Percentiles rank a stretch among this genome's conserved stretches.
These are phyloP conservation scores for Leccinum olivaceopallidum DNA, from an alignment of 768 basidiomycete genomes.

Conservation along the genomic window DNA sequence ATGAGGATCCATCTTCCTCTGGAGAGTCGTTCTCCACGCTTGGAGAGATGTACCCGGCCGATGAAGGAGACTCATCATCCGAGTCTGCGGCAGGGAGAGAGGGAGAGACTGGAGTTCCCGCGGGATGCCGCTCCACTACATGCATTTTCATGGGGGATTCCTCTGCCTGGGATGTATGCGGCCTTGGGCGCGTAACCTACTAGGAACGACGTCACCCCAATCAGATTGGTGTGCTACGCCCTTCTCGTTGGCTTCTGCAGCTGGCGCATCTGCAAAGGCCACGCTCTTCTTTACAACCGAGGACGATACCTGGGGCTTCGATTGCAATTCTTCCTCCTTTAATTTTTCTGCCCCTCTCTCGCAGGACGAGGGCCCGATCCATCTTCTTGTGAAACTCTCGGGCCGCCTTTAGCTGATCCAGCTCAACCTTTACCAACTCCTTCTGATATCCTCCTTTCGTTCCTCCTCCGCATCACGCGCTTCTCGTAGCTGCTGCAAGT, in stretches of 20 bases:
- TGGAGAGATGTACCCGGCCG: slow-evolving; percentile 34
- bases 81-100: slow-evolving; percentile 45
- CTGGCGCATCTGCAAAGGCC: slow-evolving; percentile 53
- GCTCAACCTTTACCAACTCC: too few relatives aligned
- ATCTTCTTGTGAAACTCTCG: too few relatives aligned
- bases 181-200: slow-evolving; percentile 43
- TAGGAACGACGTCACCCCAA: slow-evolving; percentile 59
- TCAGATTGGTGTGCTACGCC: slow-evolving; percentile 27
- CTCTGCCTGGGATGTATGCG: slow-evolving; percentile 34
- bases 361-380: too few relatives aligned
- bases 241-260: slow-evolving; percentile 23
- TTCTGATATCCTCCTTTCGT: background rate
- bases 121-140: slow-evolving; percentile 68
- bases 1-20: slow-evolving; percentile 19
- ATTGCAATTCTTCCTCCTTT: slow-evolving; percentile 30
- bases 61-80: slow-evolving; percentile 63
- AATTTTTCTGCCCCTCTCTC: too few relatives aligned
- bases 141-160: slow-evolving; percentile 61
- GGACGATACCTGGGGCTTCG: slow-evolving; percentile 27
- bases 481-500: slow-evolving; percentile 42
- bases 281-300: slow-evolving; percentile 59
- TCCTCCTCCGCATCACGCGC: slow-evolving; percentile 41
- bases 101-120: slow-evolving; percentile 19
- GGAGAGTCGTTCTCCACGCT: slow-evolving; percentile 31
- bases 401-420: too few relatives aligned